Base-by-base conservation (phyloP, 225 moss, liverwort and hornwort genomes). In the Neckera pumila region DNA sequence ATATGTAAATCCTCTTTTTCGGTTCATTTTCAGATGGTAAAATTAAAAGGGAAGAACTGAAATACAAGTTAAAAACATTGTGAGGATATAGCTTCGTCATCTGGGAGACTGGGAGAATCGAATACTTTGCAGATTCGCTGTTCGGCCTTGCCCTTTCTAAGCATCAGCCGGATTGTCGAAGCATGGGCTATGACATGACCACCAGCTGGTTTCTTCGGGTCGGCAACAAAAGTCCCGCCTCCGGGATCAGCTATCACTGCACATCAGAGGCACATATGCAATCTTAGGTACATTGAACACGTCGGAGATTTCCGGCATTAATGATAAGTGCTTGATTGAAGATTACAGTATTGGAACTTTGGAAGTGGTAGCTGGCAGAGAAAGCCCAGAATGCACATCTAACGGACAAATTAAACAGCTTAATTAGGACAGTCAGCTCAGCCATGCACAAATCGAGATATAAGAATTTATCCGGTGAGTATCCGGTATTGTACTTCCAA, bases 181-280 rank as follows among this genome's bases (percentile, higher is more conserved):
- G 98, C 98, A 84, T 98, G 98, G 82, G 98, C 98, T 36, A 98
- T 93, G 76, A 98, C 98, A 93, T 98, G 96, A 80, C 98, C 97
- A 54, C 96, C 96, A 12, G 96, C 98, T 90, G 96, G 98, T 90
- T 98, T 98, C 88, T 96, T 98, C 17, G 98, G 98, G 88, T 98
- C 98, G 28, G 96, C 93, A 79, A 98, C 89, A 85, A 98, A 98
- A 18, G 95, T 96, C 36, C 97, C 97, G 72, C 97, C 97, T 81
- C 96, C 94, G 34, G 97, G 97, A 94, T 98, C 97, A 78, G 96
- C 96, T 86, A 98, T 98, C 25, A 98, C 97, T 97, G 91, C 87
- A 89, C 79, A 85, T 79, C 56, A 61, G 17, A 80, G 82, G 70
- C 70, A 85, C 38, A 12, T 33, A 56, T n/a, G 69, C 47, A 61